phyloP scores from a whole-genome alignment of 495 filamentous ascomycete species.

The Aspergillus cavernicola region DNA sequence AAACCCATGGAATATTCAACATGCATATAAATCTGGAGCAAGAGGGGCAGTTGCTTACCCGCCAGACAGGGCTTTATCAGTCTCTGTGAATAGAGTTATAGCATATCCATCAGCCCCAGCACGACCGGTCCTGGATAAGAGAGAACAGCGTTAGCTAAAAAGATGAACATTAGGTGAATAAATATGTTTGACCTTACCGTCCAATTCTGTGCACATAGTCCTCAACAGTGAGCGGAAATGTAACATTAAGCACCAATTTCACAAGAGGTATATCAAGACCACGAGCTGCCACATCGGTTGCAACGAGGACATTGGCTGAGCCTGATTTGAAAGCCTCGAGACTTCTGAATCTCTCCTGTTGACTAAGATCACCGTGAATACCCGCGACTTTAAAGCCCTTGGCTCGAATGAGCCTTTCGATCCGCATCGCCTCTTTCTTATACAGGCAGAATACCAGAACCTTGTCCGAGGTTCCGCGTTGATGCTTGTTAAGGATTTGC shows the following conservation, averaged over 20 bases:
- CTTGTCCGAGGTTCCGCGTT: conserved; percentile 69
- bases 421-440: conserved; percentile 90
- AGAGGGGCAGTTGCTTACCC: conserved; percentile 72
- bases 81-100: conserved; percentile 89
- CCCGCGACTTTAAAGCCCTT: conserved; percentile 75
- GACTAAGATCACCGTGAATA: conserved; percentile 89
- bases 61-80: conserved; percentile 85
- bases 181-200: conserved; percentile 33
- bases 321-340: conserved; percentile 86
- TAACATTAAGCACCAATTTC: conserved; percentile 85
- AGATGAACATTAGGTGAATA: not conserved
- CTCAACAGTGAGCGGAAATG: conserved; percentile 65
- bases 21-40: too few relatives aligned
- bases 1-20: conserved; percentile 12
- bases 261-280: conserved; percentile 93
- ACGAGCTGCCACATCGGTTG: conserved; percentile 96
- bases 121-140: conserved; percentile 61
- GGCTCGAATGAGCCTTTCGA: conserved; percentile 73
- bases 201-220: conserved; percentile 98
- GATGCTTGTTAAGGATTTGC: conserved; percentile 71
- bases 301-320: conserved; percentile 92
- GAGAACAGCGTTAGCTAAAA: not conserved
- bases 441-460: conserved; percentile 94
- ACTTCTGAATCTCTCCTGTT: conserved; percentile 76
- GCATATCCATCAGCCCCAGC: conserved; percentile 83